Conservation (phyloP, 345 rosid genomes). For the Cardamine resedifolia region DNA sequence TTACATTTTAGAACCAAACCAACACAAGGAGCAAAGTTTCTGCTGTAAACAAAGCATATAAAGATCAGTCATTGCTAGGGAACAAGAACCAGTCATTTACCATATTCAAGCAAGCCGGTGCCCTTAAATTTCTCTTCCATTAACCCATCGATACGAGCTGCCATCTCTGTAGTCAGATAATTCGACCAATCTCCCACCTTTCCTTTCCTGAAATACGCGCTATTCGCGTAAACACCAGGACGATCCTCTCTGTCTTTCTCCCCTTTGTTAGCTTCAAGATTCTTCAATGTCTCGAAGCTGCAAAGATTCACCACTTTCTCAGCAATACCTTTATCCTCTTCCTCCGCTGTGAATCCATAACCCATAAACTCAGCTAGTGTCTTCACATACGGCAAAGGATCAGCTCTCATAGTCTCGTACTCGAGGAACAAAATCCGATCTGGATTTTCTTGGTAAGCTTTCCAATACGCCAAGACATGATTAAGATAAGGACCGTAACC, state of each 20-base stretch:
- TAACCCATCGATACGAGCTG: conserved; percentile 32
- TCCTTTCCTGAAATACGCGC: conserved; percentile 40
- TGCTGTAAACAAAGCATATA: not conserved
- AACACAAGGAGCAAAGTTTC: not conserved
- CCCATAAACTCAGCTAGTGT: conserved; percentile 39
- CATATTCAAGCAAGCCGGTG: conserved; percentile 32
- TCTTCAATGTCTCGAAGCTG: conserved; percentile 44
- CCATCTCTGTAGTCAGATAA: conserved; percentile 43
- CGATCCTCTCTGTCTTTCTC: conserved; percentile 27
- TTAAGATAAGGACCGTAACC: conserved; percentile 39
- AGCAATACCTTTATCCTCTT: conserved; percentile 33
- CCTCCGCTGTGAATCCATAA: conserved; percentile 26
- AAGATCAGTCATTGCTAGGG: not conserved
- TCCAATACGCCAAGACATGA: conserved; percentile 39
- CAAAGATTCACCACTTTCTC: conserved; percentile 35
- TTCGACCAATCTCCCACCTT: conserved; percentile 47
- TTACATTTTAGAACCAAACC: not conserved
- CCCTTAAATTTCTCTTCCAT: conserved; percentile 35
- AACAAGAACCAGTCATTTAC: not conserved
- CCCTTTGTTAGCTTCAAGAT: conserved; percentile 38
- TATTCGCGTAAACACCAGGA: conserved; percentile 21
- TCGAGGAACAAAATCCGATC: conserved; percentile 32
- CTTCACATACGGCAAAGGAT: conserved; percentile 36
- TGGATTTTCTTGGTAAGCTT: conserved; percentile 32
- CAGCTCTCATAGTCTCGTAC: conserved; percentile 35